These are phyloP conservation scores for Neurospora hispaniola DNA, from an alignment of 495 filamentous ascomycete species.

Conservation along the genomic window DNA sequence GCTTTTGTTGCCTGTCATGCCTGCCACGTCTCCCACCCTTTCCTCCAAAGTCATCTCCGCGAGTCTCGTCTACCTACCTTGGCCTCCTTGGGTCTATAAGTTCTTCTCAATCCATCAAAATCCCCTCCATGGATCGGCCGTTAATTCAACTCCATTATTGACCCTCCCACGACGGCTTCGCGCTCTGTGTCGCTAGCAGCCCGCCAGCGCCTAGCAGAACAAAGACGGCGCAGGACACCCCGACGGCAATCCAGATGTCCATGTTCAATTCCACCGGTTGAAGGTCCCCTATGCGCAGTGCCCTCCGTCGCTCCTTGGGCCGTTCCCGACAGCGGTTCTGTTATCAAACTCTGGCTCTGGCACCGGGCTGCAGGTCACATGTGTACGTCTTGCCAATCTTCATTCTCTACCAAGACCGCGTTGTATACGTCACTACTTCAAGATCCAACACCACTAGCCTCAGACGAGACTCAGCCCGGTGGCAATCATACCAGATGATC, in stretches of 20 bases:
- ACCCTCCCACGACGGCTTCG: not conserved
- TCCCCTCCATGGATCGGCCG: not conserved
- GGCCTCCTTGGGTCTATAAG: not conserved
- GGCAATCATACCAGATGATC: not conserved
- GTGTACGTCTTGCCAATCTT: too few relatives aligned
- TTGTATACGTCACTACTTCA: too few relatives aligned
- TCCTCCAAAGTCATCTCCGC: not conserved
- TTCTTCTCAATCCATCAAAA: not conserved
- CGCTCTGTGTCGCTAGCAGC: not conserved
- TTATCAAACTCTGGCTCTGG: too few relatives aligned
- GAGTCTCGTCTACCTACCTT: not conserved
- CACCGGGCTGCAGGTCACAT: too few relatives aligned
- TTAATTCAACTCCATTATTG: not conserved
- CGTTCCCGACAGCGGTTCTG: too few relatives aligned
- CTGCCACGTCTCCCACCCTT: not conserved
- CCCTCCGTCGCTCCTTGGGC: too few relatives aligned
- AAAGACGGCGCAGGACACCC: not conserved
- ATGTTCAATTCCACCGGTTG: too few relatives aligned
- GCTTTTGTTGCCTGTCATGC: not conserved
- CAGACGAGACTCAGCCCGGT: not conserved
- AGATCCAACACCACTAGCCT: too few relatives aligned
- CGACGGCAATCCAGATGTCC: not conserved
- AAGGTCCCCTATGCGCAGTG: too few relatives aligned
- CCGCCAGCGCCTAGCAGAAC: not conserved
- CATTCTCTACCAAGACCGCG: not conserved